A percentile compares a stretch with the other conserved stretches of the same genome.
Evolutionary conservation across 2,329 filamentous ascomycete genomes (phyloP).

Genomic region (Xylariaceae sp.): DNA sequence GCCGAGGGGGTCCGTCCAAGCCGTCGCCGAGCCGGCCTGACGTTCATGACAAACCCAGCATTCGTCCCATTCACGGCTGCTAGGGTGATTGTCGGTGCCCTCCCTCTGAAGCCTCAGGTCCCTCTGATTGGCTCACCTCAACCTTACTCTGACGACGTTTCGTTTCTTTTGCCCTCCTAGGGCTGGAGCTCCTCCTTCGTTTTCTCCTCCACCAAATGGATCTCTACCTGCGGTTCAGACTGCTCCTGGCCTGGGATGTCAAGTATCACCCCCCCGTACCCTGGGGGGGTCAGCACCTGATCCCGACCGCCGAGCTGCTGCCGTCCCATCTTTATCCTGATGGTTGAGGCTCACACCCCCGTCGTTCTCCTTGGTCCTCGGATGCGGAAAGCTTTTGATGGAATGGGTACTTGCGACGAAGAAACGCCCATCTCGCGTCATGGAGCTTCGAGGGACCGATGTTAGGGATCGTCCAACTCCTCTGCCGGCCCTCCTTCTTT

Average conservation of each 20-base stretch:
- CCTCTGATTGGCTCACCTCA: not conserved
- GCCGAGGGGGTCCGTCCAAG: too few relatives aligned
- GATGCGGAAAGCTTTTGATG: slow-evolving; percentile 15
- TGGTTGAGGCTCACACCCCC: slow-evolving; percentile 9
- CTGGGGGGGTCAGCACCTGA: too few relatives aligned
- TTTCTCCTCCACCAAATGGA: not conserved
- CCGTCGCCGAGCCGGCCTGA: not conserved
- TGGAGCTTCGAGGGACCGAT: slow-evolving; percentile 20
- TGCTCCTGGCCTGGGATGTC: not conserved
- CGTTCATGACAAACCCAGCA: too few relatives aligned
- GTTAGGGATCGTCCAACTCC: slow-evolving; percentile 19
- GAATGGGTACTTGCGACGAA: slow-evolving; percentile 6
- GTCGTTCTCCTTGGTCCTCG: slow-evolving; percentile 12
- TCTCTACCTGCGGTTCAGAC: not conserved
- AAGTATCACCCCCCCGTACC: too few relatives aligned
- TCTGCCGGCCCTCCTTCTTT: slow-evolving; percentile 25
- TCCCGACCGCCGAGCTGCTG: not conserved
- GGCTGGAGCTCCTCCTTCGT: not conserved
- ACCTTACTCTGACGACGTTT: not conserved
- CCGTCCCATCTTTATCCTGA: not conserved
- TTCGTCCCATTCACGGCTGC: not conserved
- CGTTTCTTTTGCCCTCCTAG: not conserved
- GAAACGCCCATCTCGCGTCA: slow-evolving; percentile 1
- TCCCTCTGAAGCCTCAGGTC: too few relatives aligned
- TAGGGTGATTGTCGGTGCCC: not conserved